Evolutionary conservation across 2,329 filamentous ascomycete species (phyloP).

Genomic region (Sphaerulina vaccinii): DNA sequence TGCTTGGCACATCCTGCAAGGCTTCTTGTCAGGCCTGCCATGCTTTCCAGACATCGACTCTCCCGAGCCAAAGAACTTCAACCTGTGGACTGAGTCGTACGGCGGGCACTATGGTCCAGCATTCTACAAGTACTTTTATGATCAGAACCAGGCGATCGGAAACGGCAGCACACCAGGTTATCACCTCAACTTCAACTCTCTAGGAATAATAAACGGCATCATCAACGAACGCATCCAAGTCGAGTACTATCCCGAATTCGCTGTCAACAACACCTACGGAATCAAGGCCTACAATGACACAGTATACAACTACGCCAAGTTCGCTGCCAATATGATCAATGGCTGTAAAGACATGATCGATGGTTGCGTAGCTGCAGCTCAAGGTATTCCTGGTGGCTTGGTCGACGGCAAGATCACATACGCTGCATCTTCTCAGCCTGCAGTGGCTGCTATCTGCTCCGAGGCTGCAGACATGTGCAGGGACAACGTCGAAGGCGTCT

Average conservation of each 20-base stretch:
- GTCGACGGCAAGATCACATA: conserved; percentile 22
- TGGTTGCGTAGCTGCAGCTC: conserved; percentile 51
- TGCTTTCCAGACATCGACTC: conserved; percentile 43
- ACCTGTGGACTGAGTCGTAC: conserved; percentile 36
- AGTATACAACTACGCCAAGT: conserved; percentile 58
- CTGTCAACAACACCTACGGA: conserved; percentile 55
- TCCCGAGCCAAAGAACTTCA: conserved; percentile 45
- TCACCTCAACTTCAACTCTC: conserved; percentile 34
- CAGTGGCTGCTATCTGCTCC: conserved; percentile 52
- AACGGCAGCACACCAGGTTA: conserved; percentile 38
- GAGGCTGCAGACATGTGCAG: conserved; percentile 58
- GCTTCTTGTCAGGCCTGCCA: conserved; percentile 53
- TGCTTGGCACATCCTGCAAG: conserved; percentile 57
- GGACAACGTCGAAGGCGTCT: conserved; percentile 54
- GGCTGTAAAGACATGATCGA: conserved; percentile 53
- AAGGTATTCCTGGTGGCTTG: conserved; percentile 31
- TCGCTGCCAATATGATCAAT: conserved; percentile 48
- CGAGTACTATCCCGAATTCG: conserved; percentile 58
- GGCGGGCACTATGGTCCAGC: conserved; percentile 34
- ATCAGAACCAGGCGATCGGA: conserved; percentile 39
- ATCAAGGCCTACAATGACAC: conserved; percentile 56
- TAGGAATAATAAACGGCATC: conserved; percentile 57
- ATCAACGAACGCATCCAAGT: conserved; percentile 53
- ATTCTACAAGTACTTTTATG: conserved; percentile 34
- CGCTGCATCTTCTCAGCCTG: conserved; percentile 47